These are phyloP conservation scores for Epichloe festucae DNA, from an alignment of 2,329 filamentous ascomycete species.

Conservation along the genomic window DNA sequence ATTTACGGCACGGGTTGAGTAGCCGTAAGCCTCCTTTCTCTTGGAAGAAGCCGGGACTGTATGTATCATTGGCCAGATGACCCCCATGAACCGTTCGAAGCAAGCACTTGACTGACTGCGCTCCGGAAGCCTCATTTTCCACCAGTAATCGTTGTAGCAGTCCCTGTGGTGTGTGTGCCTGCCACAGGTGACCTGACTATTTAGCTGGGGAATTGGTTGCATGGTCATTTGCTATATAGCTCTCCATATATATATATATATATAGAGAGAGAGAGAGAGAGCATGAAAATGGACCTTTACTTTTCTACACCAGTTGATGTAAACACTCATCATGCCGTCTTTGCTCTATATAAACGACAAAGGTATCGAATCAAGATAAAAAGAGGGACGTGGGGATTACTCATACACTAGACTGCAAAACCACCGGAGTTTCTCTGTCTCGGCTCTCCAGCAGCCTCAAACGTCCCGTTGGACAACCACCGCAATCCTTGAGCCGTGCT, in stretches of 20 bases:
- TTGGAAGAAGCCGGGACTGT: background rate
- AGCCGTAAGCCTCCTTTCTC: too few species aligned
- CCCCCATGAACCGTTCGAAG: background rate
- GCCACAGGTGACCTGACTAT: too few species aligned
- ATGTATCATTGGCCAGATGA: background rate
- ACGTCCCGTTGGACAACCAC: conserved; percentile 47
- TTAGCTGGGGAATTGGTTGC: too few species aligned
- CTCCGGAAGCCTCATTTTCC: background rate
- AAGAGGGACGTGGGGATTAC: background rate
- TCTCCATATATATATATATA: too few species aligned
- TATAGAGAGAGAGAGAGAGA: fast-evolving
- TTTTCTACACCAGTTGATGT: too few species aligned
- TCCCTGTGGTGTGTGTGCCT: background rate
- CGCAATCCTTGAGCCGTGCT: conserved; percentile 65
- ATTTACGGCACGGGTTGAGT: too few species aligned
- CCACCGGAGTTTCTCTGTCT: conserved; percentile 64
- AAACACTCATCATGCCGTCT: too few species aligned
- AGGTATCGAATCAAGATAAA: background rate
- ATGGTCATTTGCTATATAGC: too few species aligned
- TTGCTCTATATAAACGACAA: too few species aligned
- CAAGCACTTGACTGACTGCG: background rate
- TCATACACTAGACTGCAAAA: conserved; percentile 29
- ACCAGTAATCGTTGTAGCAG: background rate
- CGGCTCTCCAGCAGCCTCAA: conserved; percentile 76
- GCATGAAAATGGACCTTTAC: too few species aligned